Percentiles rank a stretch among this genome's conserved stretches.
phyloP scores from a whole-genome alignment of 305 asterid species.

The Rubia balearica region DNA sequence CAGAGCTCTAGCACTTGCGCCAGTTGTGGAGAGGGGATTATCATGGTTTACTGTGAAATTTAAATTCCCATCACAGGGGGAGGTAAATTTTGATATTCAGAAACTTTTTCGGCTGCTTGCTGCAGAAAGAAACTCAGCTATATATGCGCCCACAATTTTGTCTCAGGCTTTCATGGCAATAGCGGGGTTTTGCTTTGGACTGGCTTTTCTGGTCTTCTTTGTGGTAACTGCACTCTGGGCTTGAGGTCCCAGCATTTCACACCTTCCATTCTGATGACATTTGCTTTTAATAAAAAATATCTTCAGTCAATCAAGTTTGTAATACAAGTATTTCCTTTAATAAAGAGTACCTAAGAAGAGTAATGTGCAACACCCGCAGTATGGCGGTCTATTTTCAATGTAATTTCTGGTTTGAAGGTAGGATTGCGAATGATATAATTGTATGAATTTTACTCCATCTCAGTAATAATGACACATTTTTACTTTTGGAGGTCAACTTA shows the following conservation, averaged over 20 bases:
- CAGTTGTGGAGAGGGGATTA: conserved; percentile 65
- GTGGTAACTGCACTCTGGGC: conserved; percentile 66
- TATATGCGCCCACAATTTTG: neutral
- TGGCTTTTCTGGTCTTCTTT: conserved; percentile 64
- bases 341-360: too few species aligned
- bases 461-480: too few species aligned
- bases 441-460: too few species aligned
- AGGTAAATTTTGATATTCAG: conserved; percentile 29
- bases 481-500: too few species aligned
- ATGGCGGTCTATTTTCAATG: too few species aligned
- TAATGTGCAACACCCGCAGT: too few species aligned
- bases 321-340: neutral
- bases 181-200: conserved; percentile 62
- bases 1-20: conserved; percentile 95
- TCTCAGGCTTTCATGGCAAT: conserved; percentile 58
- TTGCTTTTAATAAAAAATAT: neutral
- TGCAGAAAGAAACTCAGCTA: neutral
- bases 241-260: conserved; percentile 15
- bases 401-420: too few species aligned
- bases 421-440: too few species aligned
- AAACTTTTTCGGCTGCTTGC: neutral
- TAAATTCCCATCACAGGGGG: conserved; percentile 61
- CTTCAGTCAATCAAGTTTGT: neutral
- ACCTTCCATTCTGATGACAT: neutral
- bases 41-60: conserved; percentile 75